Base-by-base conservation (phyloP, 169 alveolate genomes). In the Cryptosporidium baileyi region DNA sequence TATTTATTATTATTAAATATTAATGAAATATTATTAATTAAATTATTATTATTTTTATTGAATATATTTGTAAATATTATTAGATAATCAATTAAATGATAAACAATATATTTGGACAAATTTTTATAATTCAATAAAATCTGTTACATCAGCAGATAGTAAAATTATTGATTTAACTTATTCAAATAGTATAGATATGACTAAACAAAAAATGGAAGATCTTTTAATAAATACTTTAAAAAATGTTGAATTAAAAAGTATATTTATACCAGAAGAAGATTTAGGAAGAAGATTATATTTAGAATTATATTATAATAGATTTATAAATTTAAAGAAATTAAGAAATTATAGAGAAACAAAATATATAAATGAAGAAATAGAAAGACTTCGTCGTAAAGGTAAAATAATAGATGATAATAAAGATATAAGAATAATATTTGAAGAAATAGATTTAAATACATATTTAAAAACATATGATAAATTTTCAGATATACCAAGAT, bases 211-310 rank as follows among this genome's bases (percentile, higher is more conserved):
- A n/a, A n/a, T n/a, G n/a, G n/a, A n/a, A n/a, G n/a, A n/a, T n/a
- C n/a, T n/a, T n/a, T n/a, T n/a, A n/a, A n/a, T n/a, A n/a, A n/a
- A n/a, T n/a, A n/a, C n/a, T n/a, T n/a, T n/a, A n/a, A n/a, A n/a
- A n/a, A n/a, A n/a, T n/a, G n/a, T n/a, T n/a, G n/a, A n/a, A n/a
- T n/a, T 92, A 11, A 90, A 90, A 61, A 65, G 79, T 43, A 62
- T 88, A 11, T 93, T 93, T 59, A 82, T 91, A 30, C 94, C 95
- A 22, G 91, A 92, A 47, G 96, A 93, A 52, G 92, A 90, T 67
- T 81, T 88, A 59, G 96, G 96, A 6, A 90, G 85, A 43, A 90
- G 93, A 28, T 60, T 93, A 4, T 91, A 88, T 60, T 51, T 93
- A 82, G 89, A 89, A 30, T 91, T 89, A 28, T 89, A 80, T 63